Conservation (phyloP, 495 filamentous ascomycete genomes). For the Lepraria neglecta region DNA sequence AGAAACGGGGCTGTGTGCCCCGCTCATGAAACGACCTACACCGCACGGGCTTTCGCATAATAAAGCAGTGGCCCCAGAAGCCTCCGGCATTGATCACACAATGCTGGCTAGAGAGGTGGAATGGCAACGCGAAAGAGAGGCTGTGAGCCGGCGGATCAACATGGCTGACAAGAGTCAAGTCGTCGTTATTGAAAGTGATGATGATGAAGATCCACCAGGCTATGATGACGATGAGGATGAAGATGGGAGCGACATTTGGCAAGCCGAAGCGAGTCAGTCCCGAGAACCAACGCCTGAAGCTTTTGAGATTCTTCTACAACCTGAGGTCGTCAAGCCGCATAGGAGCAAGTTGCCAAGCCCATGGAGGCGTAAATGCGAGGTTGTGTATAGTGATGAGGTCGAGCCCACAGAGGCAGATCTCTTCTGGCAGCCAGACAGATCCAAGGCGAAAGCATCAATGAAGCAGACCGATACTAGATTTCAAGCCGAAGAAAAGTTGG, state of each 20-base stretch:
- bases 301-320: constrained; percentile 8
- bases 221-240: constrained; percentile 19
- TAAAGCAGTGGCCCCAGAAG: background rate
- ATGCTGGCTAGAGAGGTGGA: constrained; percentile 34
- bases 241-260: constrained; percentile 36
- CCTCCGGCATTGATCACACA: constrained; percentile 13
- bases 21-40: background rate
- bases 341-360: constrained; percentile 40
- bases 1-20: background rate
- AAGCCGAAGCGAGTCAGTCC: constrained; percentile 36
- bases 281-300: constrained; percentile 17
- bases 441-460: constrained; percentile 2
- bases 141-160: constrained; percentile 45
- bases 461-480: background rate
- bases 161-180: constrained; percentile 43
- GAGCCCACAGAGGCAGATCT: constrained; percentile 20
- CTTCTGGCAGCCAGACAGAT: constrained; percentile 23
- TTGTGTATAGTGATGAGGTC: constrained; percentile 33
- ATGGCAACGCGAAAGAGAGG: constrained; percentile 48
- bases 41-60: background rate
- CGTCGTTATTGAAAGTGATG: constrained; percentile 48
- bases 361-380: constrained; percentile 36
- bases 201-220: constrained; percentile 22
- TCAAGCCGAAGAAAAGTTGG: background rate
- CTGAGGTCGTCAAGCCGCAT: constrained; percentile 29